Evolutionary conservation across 306 rosid genomes (phyloP).

Genomic region (Crataegus laevigata): DNA sequence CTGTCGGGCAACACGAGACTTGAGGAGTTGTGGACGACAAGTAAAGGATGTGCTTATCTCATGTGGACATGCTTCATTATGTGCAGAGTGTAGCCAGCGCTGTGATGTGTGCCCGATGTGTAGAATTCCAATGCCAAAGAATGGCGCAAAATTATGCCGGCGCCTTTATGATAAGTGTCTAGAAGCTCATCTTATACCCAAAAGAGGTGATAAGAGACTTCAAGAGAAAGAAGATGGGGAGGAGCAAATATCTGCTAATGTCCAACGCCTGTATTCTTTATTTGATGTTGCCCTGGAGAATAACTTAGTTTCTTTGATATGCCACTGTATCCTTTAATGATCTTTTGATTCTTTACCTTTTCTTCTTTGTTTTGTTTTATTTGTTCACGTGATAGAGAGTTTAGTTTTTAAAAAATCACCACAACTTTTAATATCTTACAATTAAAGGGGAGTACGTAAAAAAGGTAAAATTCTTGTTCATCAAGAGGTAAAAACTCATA

Average conservation of each 20-base stretch:
- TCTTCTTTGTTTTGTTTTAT: not conserved
- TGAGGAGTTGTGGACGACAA: conserved; percentile 90
- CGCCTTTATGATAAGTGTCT: conserved; percentile 79
- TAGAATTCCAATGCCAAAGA: conserved; percentile 59
- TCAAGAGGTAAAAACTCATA: not conserved
- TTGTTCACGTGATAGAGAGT: not conserved
- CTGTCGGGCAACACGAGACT: conserved; percentile 95
- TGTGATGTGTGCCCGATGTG: conserved; percentile 90
- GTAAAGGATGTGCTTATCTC: conserved; percentile 67
- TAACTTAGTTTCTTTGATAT: conserved; percentile 75
- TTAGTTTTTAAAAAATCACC: not conserved
- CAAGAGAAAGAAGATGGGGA: conserved; percentile 72
- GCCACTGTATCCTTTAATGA: conserved; percentile 81
- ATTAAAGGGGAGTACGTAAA: not conserved
- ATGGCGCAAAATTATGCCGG: conserved; percentile 41
- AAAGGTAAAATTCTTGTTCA: not conserved
- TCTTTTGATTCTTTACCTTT: not conserved
- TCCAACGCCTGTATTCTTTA: conserved; percentile 71
- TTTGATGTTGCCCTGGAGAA: conserved; percentile 98
- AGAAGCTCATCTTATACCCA: conserved; percentile 82
- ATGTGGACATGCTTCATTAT: conserved; percentile 91
- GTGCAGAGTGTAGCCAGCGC: conserved; percentile 89
- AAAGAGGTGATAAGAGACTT: conserved; percentile 70
- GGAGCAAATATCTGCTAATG: conserved; percentile 63
- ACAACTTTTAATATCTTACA: not conserved